Conservation (phyloP, 1,284 basidiomycete species). For the Apiotrichum siamense region DNA sequence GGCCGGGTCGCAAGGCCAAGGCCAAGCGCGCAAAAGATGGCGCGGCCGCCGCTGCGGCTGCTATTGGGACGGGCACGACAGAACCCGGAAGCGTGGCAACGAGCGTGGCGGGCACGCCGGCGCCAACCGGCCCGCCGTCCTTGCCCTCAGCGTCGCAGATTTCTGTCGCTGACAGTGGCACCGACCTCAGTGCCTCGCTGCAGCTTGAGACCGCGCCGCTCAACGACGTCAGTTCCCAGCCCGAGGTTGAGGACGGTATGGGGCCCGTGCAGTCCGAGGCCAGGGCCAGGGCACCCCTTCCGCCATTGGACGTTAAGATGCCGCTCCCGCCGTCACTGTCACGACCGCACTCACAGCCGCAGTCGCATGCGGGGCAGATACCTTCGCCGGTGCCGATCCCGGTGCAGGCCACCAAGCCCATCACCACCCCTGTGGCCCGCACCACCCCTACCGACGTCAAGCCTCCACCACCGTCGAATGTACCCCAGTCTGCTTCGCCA, state of each 20-base stretch:
- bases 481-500: too few species aligned
- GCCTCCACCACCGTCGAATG: too few species aligned
- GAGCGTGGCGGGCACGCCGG: conserved; percentile 1
- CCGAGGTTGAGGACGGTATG: not conserved
- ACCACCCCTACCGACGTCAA: too few species aligned
- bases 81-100: not conserved
- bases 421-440: too few species aligned
- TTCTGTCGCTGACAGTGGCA: not conserved
- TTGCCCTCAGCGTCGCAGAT: not conserved
- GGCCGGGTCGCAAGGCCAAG: conserved; percentile 45
- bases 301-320: too few species aligned
- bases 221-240: not conserved
- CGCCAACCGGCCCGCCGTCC: not conserved
- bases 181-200: not conserved
- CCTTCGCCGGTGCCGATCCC: not conserved
- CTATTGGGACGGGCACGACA: too few species aligned
- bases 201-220: not conserved
- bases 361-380: too few species aligned
- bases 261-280: too few species aligned
- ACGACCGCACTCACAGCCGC: too few species aligned
- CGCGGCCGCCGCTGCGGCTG: too few species aligned
- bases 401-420: not conserved
- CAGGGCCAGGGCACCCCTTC: too few species aligned
- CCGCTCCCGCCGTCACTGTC: not conserved
- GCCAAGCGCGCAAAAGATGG: conserved; percentile 19